Evolutionary conservation across 257 asterid genomes (phyloP), one percentile per base, ranked within the genome.

Genomic region (Petunia secreta): DNA sequence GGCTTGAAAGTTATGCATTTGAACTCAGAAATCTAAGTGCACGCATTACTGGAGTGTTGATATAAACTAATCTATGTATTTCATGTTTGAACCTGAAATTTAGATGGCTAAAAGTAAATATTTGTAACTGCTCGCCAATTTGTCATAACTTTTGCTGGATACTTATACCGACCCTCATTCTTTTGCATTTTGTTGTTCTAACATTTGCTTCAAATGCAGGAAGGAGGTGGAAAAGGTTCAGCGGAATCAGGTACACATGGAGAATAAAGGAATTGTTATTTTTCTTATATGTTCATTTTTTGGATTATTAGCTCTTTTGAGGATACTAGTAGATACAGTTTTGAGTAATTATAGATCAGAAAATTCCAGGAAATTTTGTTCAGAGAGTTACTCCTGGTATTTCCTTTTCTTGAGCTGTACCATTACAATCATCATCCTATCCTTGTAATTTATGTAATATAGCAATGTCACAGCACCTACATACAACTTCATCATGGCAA

Each of bases 221-320:
- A 82, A 58, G 87, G 93, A 92, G 86, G 93, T 91, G 16, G 94
- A 93, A 75, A 85, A 40, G 80, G 89, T 93, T 63, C 74, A 81
- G 83, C 87, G 71, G 81, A 87, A 93, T 80, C 97, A 92, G 78
- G 84, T 86, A 69, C 94, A 93, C 85, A 79, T 92, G 90, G 99
- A 95, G 91, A 91, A 90, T 65, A 93, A 95, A 84, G 97, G 98
- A 46, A 85, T 92, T 55, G 79, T 90, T 67, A 88, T 93, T 48
- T 92, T 91, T 87, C 84, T 93, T 81, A 80, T 90, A 57, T 88
- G 93, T 79, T 86, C 88, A 83, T 84, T 34, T 50, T 91, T 92
- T 79, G 95, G 94, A 75, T 77, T 88, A 50, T 52, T 89, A 65
- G 95, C 89, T 37, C 44, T 93, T 15, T 43, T 87, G 74, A 84